Percentiles rank a stretch among this genome's conserved stretches.
Conservation (phyloP, 768 basidiomycete species). For the Rhodocollybia butyracea region DNA sequence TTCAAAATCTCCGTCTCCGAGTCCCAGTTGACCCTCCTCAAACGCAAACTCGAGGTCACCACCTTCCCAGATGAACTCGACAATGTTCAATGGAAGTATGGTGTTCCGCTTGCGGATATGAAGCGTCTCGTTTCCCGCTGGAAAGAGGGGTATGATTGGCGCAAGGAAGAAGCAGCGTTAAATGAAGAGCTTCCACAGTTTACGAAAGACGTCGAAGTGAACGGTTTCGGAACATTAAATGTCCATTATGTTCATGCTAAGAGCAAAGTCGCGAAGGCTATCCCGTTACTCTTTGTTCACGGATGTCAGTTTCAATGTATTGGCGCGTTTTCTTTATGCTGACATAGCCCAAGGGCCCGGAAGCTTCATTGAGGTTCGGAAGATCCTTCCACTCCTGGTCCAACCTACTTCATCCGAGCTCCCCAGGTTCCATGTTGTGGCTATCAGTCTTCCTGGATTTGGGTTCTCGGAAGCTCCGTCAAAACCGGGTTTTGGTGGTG, state of each 20-base stretch:
- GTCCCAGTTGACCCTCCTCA: neutral
- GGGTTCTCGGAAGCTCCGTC: constrained; percentile 41
- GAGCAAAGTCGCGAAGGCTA: constrained; percentile 16
- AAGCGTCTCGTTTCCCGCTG: neutral
- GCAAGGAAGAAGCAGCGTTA: constrained; percentile 8
- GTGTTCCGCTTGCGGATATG: constrained; percentile 1
- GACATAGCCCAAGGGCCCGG: constrained; percentile 37
- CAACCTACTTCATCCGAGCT: constrained; percentile 19
- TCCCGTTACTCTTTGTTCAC: constrained; percentile 7
- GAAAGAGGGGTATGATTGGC: constrained; percentile 5
- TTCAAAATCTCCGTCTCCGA: constrained; percentile 4
- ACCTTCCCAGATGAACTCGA: constrained; percentile 4
- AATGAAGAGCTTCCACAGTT: constrained; percentile 20
- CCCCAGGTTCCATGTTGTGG: constrained; percentile 46
- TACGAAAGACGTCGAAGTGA: neutral
- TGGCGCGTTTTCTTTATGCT: neutral
- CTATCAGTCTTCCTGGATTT: constrained; percentile 40
- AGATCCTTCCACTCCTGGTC: constrained; percentile 38
- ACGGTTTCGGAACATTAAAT: constrained; percentile 14
- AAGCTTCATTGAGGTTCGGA: constrained; percentile 35
- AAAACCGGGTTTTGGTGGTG: constrained; percentile 33
- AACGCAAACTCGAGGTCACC: neutral
- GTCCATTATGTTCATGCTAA: constrained; percentile 31
- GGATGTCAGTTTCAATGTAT: neutral
- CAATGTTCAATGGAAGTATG: neutral